phyloP scores from a whole-genome alignment of 176 grass and related monocot genomes.

The Carex parvula region DNA sequence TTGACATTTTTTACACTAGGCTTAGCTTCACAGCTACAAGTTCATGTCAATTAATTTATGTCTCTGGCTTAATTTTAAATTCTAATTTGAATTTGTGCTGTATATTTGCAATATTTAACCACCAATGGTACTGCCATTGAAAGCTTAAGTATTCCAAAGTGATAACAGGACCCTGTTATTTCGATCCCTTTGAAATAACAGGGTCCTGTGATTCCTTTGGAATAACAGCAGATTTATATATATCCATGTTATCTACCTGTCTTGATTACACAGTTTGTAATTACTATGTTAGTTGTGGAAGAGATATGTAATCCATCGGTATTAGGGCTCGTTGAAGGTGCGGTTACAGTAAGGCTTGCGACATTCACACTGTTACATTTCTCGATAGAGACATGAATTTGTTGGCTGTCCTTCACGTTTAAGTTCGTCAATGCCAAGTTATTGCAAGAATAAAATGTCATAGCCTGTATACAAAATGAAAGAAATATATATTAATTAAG shows the following conservation, averaged over 20 bases:
- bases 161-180: no score
- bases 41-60: not conserved
- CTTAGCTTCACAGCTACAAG: not conserved
- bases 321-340: slow-evolving; percentile 38
- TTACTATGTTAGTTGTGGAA: slow-evolving; percentile 26
- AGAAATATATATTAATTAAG: not conserved
- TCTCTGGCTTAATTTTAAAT: not conserved
- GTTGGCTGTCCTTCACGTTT: slow-evolving; percentile 33
- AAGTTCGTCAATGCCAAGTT: slow-evolving; percentile 39
- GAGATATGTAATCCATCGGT: slow-evolving; percentile 51
- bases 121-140: not conserved
- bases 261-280: slow-evolving; percentile 34
- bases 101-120: not conserved
- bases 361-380: slow-evolving; percentile 26
- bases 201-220: no score
- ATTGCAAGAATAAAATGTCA: slow-evolving; percentile 38
- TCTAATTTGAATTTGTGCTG: not conserved
- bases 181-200: no score
- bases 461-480: slow-evolving; percentile 13
- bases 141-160: not conserved
- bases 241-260: slow-evolving; percentile 29
- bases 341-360: slow-evolving; percentile 19
- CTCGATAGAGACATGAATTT: slow-evolving; percentile 45
- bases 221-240: no score
- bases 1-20: not conserved